Evolutionary conservation across 2,329 filamentous ascomycete genomes (phyloP).

Genomic region (Drechslera avenae): DNA sequence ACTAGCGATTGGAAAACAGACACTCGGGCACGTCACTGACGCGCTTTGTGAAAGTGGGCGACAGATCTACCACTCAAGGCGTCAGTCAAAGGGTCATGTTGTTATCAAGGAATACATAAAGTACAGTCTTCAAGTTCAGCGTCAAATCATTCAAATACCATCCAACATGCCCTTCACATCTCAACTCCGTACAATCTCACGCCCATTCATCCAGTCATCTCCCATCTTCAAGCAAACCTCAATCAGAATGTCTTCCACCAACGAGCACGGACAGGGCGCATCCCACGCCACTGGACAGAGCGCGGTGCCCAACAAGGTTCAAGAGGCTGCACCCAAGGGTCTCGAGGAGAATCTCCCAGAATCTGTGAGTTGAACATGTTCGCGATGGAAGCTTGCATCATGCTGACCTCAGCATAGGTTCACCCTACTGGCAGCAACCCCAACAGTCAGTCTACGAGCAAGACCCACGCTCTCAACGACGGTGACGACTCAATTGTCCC

Average conservation of each 20-base stretch:
- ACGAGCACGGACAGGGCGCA: conserved; percentile 48
- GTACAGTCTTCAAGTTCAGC: not conserved
- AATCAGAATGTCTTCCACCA: conserved; percentile 36
- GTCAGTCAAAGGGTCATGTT: conserved; percentile 2
- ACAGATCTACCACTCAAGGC: not conserved
- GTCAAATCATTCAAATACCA: conserved; percentile 6
- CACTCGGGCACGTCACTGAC: conserved; percentile 1
- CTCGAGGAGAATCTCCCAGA: conserved; percentile 51
- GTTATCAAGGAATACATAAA: conserved; percentile 9
- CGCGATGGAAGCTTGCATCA: not conserved
- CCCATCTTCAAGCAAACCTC: conserved; percentile 19
- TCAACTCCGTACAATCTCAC: conserved; percentile 26
- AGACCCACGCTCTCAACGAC: conserved; percentile 49
- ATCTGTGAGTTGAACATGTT: conserved; percentile 23
- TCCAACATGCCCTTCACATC: conserved; percentile 24
- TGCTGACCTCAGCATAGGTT: conserved; percentile 27
- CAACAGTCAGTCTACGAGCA: conserved; percentile 39
- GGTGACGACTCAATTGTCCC: conserved; percentile 50
- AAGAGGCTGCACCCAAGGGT: conserved; percentile 47
- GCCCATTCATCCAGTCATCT: conserved; percentile 22
- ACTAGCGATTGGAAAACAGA: not conserved
- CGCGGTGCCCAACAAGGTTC: conserved; percentile 47
- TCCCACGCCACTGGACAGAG: conserved; percentile 51
- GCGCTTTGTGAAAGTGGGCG: not conserved
- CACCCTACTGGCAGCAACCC: conserved; percentile 47